Evolutionary conservation across 495 filamentous ascomycete species (phyloP).

Genomic region (Penicillium parvum): DNA sequence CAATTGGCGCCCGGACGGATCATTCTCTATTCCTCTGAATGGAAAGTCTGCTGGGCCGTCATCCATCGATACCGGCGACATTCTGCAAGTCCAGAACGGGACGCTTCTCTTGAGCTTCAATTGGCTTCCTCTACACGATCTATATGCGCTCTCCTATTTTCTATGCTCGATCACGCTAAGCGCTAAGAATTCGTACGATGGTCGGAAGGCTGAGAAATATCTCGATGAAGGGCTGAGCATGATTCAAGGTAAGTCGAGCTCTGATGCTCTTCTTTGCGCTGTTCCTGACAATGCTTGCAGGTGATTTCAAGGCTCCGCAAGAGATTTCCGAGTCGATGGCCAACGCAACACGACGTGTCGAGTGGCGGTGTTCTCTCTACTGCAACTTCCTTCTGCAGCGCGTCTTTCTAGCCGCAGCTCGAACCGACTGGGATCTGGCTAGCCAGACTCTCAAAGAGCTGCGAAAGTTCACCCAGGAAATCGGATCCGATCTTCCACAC

Average conservation of each 20-base stretch:
- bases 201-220: slow-evolving; percentile 61
- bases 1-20: slow-evolving; percentile 61
- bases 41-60: slow-evolving; percentile 44
- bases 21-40: slow-evolving; percentile 71
- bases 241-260: slow-evolving; percentile 44
- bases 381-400: slow-evolving; percentile 57
- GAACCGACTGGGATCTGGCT: slow-evolving; percentile 61
- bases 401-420: slow-evolving; percentile 54
- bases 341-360: slow-evolving; percentile 37
- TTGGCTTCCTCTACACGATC: slow-evolving; percentile 63
- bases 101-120: slow-evolving; percentile 50
- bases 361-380: slow-evolving; percentile 51
- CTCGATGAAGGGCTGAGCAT: slow-evolving; percentile 61
- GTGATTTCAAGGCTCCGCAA: slow-evolving; percentile 38
- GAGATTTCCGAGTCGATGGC: slow-evolving; percentile 45
- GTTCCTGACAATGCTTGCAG: slow-evolving; percentile 9
- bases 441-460: slow-evolving; percentile 40
- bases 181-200: slow-evolving; percentile 59
- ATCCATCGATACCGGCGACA: slow-evolving; percentile 42
- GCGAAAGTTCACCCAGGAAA: slow-evolving; percentile 29
- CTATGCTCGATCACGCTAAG: slow-evolving; percentile 67
- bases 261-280: not conserved
- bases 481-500: slow-evolving; percentile 36
- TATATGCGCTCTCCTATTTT: slow-evolving; percentile 66
- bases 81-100: slow-evolving; percentile 43